These are phyloP conservation scores for Eucalyptus marginata DNA, from an alignment of 345 rosid genomes.

Conservation along the genomic window DNA sequence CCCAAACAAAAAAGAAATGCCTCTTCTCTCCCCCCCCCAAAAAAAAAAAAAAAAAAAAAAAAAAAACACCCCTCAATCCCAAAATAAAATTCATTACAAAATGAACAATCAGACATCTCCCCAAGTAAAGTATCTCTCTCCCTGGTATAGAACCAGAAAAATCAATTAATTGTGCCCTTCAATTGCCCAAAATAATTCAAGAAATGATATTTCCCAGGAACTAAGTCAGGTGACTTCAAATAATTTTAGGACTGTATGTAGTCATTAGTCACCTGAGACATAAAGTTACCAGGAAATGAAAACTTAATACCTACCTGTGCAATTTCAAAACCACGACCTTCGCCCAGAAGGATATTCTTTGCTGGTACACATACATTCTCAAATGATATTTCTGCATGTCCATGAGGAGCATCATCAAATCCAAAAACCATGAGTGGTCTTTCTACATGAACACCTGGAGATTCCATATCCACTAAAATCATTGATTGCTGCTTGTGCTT, in stretches of 20 bases:
- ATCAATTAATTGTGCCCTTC: not conserved
- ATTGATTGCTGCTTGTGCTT: constrained; percentile 94
- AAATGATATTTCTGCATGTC: constrained; percentile 86
- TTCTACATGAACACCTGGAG: constrained; percentile 66
- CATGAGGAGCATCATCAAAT: constrained; percentile 98
- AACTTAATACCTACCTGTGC: constrained; percentile 57
- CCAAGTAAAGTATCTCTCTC: not conserved
- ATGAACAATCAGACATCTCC: not conserved
- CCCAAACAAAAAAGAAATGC: not conserved
- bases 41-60: not conserved
- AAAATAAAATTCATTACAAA: not conserved
- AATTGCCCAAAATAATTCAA: not conserved
- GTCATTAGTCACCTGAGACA: not conserved
- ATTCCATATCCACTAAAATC: constrained; percentile 74
- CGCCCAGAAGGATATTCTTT: constrained; percentile 79
- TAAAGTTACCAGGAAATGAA: not conserved
- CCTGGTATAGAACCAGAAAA: not conserved
- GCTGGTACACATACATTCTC: constrained; percentile 73
- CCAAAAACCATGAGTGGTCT: constrained; percentile 89
- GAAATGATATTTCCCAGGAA: not conserved
- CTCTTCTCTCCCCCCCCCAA: not conserved
- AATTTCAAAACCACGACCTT: constrained; percentile 98
- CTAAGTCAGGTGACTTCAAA: not conserved
- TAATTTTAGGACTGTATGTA: not conserved
- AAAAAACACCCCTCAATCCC: not conserved